Evolutionary conservation across 805 yeast species (phyloP), one percentile per base, ranked within the genome.

Genomic region (Kockiozyma suomiensis): DNA sequence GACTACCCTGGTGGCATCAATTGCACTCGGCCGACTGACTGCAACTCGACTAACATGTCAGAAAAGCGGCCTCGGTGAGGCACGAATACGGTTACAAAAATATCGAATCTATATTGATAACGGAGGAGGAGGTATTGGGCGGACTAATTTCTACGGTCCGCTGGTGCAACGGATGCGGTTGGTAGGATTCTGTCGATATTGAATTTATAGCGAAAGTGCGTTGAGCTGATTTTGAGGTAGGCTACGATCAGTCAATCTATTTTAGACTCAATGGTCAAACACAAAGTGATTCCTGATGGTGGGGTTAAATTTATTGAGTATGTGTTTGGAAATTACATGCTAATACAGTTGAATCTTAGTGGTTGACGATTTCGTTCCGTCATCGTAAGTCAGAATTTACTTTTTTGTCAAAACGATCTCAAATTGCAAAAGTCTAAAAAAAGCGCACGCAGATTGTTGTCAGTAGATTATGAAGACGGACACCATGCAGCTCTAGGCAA

Each of bases 281-380:
- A 74, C 63, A 79, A 72, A 56, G 70, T 81, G 12, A 70, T 81
- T 45, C 77, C 80, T n/a, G 82, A 80, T 56, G 79, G 78, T 53
- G n/a, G n/a, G n/a, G n/a, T 40, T 40, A 63, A n/a, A 23, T 33
- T 17, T 45, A 15, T 19, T 28, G 17, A 13, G 19, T 55, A 17
- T 21, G 25, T 52, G n/a, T 12, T 12, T 6, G 5, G 35, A 17
- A 30, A 4, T 19, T 17, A 10, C 25, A 25, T 28, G 40, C 25
- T 23, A 32, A 26, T 45, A 23, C 25, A 10, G 25, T 15, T 32
- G 10, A n/a, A 28, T 30, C 26, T 21, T 50, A 66, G 69, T 66
- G 8, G 50, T 66, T 26, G 73, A 72, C 25, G 51, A 49, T 12
- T 61, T 61, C 42, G 62, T 54, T 5, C 59, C 65, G 13, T 35